Base-by-base conservation (phyloP, 2,329 filamentous ascomycete genomes). In the Fusarium pilosicola region DNA sequence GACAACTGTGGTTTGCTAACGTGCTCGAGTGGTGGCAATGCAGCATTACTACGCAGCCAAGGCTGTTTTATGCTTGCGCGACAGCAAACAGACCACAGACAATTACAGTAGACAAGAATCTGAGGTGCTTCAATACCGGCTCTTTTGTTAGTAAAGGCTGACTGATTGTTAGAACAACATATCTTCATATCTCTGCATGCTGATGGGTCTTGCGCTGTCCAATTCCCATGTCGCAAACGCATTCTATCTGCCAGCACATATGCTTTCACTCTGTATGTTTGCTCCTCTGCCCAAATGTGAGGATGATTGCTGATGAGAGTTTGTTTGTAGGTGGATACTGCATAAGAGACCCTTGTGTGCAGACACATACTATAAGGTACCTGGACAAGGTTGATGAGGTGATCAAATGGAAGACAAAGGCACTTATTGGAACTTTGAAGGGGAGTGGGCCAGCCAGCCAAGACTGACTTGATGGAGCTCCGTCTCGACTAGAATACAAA, bases 21-120 rank as follows among this genome's bases (percentile, higher is more conserved):
- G 0, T 11, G 10, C 1, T 22, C 0, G 0, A 67, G 64, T 67
- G 5, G 34, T 67, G 28, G 62, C 49, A 1, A 66, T 67, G 51
- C 64, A 67, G 20, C 44, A 67, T 36, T 66, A 67, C 39, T 66
- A 30, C 14, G 64, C 64, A 3, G 44, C 64, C 13, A 66, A 51
- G n/a, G 26, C 62, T 2, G 51, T 67, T 4, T 26, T 51, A 2
- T 66, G 34, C 3, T 17, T 65, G 2, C 22, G 32, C 6, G n/a
- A 15, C 6, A 11, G 12, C 7, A 30, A 32, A n/a, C 38, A 39
- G 14, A 10, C 26, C 0, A 26, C 6, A 11, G 7, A 20, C 5
- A 17, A 28, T 7, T 9, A 11, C 3, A 34, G 4, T 6, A 58
- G 12, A 32, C n/a, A n/a, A 26, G 41, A 30, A 5, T n/a, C 10